These are phyloP conservation scores for Domatiomyces catenatus DNA, from an alignment of 2,329 filamentous ascomycete genomes.

Conservation along the genomic window DNA sequence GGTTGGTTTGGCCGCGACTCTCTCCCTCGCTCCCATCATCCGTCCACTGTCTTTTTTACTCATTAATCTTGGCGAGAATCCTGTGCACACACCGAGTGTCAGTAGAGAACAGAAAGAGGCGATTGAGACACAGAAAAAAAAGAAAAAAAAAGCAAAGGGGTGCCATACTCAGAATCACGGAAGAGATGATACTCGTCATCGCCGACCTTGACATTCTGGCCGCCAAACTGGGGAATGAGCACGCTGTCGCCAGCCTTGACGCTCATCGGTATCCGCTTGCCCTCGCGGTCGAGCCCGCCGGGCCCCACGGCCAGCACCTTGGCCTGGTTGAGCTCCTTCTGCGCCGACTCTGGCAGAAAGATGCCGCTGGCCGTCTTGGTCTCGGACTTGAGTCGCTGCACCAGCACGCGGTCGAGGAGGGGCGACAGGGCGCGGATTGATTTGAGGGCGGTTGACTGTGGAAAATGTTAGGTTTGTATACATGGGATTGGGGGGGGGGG, in stretches of 20 bases:
- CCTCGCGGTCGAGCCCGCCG: conserved; percentile 72
- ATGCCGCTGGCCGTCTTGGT: conserved; percentile 91
- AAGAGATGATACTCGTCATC: conserved; percentile 94
- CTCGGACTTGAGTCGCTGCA: conserved; percentile 96
- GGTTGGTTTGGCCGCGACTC: neutral
- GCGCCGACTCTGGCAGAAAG: conserved; percentile 89
- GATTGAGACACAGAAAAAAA: no score
- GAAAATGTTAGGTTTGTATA: no score
- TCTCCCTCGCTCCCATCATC: neutral
- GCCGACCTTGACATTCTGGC: conserved; percentile 89
- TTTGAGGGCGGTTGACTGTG: conserved; percentile 48
- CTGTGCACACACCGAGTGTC: conserved; percentile 31
- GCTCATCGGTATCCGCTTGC: conserved; percentile 72
- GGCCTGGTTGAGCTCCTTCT: conserved; percentile 97
- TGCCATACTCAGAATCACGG: conserved; percentile 89
- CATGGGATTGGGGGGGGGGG: no score
- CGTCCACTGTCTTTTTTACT: conserved; percentile 41
- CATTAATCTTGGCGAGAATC: conserved; percentile 97
- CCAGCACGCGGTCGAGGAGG: conserved; percentile 92
- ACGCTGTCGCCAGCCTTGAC: conserved; percentile 79
- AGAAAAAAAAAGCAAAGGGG: neutral
- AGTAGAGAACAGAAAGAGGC: neutral
- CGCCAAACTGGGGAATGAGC: conserved; percentile 88
- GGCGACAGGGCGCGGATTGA: conserved; percentile 90
- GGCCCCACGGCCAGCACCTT: conserved; percentile 92